phyloP scores from a whole-genome alignment of 2,329 filamentous ascomycete genomes.

The Akanthomyces lecanii region DNA sequence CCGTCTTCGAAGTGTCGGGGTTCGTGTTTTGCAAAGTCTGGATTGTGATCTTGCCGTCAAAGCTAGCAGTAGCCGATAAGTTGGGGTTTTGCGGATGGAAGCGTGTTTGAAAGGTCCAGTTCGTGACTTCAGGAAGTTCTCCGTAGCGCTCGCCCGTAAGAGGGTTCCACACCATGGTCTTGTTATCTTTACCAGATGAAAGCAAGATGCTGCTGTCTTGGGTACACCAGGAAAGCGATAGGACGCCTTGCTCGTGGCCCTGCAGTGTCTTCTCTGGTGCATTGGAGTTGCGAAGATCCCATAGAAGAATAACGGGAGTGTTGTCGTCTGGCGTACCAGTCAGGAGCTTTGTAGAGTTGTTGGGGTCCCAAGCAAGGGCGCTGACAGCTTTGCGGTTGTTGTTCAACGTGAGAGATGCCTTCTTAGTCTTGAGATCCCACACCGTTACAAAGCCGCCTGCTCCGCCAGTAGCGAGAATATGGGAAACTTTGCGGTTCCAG shows the following conservation, averaged over 20 bases:
- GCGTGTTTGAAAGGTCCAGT: conserved; percentile 95
- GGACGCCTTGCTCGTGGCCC: conserved; percentile 89
- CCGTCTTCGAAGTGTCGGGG: conserved; percentile 62
- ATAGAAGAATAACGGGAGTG: conserved; percentile 81
- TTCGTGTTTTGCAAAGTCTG: conserved; percentile 95
- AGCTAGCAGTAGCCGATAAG: conserved; percentile 90
- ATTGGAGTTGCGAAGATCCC: conserved; percentile 95
- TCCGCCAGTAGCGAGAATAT: conserved; percentile 93
- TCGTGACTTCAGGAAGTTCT: conserved; percentile 96
- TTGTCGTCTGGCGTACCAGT: conserved; percentile 89
- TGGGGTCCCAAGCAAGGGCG: conserved; percentile 94
- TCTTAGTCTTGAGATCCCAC: conserved; percentile 98
- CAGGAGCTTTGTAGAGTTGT: conserved; percentile 88
- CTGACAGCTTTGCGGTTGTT: conserved; percentile 93
- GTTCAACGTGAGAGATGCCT: conserved; percentile 92
- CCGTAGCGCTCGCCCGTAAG: conserved; percentile 83
- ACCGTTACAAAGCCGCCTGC: conserved; percentile 93
- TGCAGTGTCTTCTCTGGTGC: conserved; percentile 83
- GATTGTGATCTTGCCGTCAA: conserved; percentile 91
- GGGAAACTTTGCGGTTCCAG: conserved; percentile 97
- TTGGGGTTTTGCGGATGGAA: conserved; percentile 93
- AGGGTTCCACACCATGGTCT: conserved; percentile 93
- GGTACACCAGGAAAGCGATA: conserved; percentile 92
- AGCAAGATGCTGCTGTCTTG: conserved; percentile 86
- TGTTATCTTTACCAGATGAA: conserved; percentile 94